phyloP scores from a whole-genome alignment of 768 basidiomycete genomes.

The Xanthoconium stramineum region DNA sequence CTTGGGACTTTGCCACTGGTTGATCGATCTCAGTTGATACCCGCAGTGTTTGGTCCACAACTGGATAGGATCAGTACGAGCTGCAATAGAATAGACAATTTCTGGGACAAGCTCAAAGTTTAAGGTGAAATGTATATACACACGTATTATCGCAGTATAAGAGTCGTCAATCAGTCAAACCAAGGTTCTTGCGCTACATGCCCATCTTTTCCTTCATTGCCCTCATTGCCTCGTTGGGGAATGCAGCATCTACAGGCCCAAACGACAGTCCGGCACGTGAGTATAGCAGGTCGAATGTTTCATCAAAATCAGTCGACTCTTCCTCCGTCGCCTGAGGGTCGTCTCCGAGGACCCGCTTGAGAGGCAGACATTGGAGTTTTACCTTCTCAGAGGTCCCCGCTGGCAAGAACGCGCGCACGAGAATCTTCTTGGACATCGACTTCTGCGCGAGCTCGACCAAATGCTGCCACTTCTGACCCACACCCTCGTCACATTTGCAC shows the following conservation, averaged over 20 bases:
- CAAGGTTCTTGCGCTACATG: background rate
- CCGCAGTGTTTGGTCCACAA: constrained; percentile 2
- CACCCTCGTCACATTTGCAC: constrained; percentile 21
- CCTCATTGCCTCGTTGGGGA: constrained; percentile 19
- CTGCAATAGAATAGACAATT: constrained; percentile 4
- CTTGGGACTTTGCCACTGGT: background rate
- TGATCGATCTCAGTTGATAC: constrained; percentile 1
- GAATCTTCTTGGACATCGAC: constrained; percentile 18
- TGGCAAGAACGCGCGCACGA: constrained; percentile 29
- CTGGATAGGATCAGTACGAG: background rate
- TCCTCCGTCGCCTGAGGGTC: constrained; percentile 1
- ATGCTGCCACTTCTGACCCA: constrained; percentile 25
- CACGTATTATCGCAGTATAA: background rate
- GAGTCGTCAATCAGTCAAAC: background rate
- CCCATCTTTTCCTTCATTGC: constrained; percentile 11
- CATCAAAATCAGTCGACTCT: constrained; percentile 18
- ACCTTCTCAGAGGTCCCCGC: constrained; percentile 23
- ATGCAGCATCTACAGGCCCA: constrained; percentile 21
- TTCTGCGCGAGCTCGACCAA: constrained; percentile 29
- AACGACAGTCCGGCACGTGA: constrained; percentile 17
- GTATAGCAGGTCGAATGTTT: constrained; percentile 26
- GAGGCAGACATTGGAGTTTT: constrained; percentile 25
- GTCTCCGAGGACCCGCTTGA: constrained; percentile 17
- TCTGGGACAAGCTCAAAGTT: background rate
- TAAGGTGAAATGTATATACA: background rate